A percentile compares a stretch with the other conserved stretches of the same genome.
Conservation (phyloP, 306 rosid genomes). For the Acacia acuminata region DNA sequence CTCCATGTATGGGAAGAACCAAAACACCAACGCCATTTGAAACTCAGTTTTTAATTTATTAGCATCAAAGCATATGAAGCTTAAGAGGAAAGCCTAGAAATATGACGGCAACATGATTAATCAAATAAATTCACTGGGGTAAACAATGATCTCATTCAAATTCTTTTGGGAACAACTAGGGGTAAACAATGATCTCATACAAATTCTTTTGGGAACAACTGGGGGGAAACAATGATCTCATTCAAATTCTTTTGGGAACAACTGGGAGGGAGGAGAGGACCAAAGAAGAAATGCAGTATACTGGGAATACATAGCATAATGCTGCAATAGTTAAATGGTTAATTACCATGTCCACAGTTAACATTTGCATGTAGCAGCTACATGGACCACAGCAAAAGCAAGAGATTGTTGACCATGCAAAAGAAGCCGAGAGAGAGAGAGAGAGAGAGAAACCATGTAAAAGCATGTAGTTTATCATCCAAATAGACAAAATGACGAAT, state of each 20-base stretch:
- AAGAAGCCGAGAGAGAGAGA: too few relatives aligned
- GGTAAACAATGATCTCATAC: too few relatives aligned
- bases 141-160: conserved; percentile 5
- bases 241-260: not conserved
- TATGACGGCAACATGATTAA: not conserved
- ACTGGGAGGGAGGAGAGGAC: not conserved
- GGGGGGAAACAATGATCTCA: too few relatives aligned
- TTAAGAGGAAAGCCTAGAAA: not conserved
- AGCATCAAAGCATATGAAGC: not conserved
- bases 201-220: too few relatives aligned
- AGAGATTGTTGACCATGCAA: too few relatives aligned
- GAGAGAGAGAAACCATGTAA: too few relatives aligned
- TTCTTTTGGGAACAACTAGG: not conserved
- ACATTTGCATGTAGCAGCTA: too few relatives aligned
- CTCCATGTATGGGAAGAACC: not conserved
- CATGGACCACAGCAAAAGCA: too few relatives aligned
- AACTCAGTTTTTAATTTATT: not conserved
- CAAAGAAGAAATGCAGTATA: not conserved
- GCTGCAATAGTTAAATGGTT: too few relatives aligned
- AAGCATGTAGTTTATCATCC: too few relatives aligned
- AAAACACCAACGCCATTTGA: not conserved
- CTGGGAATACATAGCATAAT: not conserved
- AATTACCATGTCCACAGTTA: too few relatives aligned
- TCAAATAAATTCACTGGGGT: not conserved
- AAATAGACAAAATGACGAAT: too few relatives aligned